Percentiles rank a stretch among this genome's conserved stretches.
These are phyloP conservation scores for Puccinia polysora DNA, from an alignment of 1,284 basidiomycete species.

Conservation along the genomic window DNA sequence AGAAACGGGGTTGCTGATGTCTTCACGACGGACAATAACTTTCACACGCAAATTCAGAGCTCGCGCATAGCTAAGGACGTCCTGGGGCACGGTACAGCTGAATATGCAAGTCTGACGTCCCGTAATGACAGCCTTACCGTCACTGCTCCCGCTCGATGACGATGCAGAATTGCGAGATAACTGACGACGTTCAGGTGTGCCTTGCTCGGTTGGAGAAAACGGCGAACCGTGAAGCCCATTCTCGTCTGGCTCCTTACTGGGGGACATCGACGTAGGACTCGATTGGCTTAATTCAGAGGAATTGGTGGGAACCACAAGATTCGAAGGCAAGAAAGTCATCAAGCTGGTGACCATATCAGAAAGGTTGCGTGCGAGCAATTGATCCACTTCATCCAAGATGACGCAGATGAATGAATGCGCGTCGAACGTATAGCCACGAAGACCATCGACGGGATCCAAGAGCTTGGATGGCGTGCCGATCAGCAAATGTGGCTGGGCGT, in stretches of 20 bases:
- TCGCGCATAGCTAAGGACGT: slow-evolving; percentile 71
- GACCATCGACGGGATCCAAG: slow-evolving; percentile 76
- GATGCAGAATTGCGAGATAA: not conserved
- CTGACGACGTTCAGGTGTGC: not conserved
- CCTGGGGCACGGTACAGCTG: slow-evolving; percentile 88
- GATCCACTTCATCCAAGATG: slow-evolving; percentile 86
- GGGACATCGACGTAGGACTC: slow-evolving; percentile 57
- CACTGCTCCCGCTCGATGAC: slow-evolving; percentile 1
- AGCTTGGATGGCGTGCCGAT: slow-evolving; percentile 96
- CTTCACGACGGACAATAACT: slow-evolving; percentile 33
- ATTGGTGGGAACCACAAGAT: slow-evolving; percentile 55
- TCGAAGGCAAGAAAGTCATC: slow-evolving; percentile 75
- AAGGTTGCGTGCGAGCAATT: slow-evolving; percentile 90
- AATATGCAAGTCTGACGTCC: slow-evolving; percentile 87
- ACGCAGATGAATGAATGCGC: slow-evolving; percentile 20
- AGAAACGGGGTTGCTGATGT: slow-evolving; percentile 4
- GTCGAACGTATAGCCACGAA: slow-evolving; percentile 50
- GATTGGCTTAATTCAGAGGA: not conserved
- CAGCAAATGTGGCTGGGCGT: slow-evolving; percentile 76
- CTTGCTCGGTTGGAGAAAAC: not conserved
- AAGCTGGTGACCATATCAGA: slow-evolving; percentile 91
- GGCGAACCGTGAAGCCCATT: slow-evolving; percentile 41
- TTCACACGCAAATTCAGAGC: slow-evolving; percentile 23
- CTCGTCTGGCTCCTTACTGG: slow-evolving; percentile 53
- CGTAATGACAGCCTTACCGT: slow-evolving; percentile 17